These are phyloP conservation scores for Prunus mume DNA, from an alignment of 306 rosid species.

Conservation along the genomic window DNA sequence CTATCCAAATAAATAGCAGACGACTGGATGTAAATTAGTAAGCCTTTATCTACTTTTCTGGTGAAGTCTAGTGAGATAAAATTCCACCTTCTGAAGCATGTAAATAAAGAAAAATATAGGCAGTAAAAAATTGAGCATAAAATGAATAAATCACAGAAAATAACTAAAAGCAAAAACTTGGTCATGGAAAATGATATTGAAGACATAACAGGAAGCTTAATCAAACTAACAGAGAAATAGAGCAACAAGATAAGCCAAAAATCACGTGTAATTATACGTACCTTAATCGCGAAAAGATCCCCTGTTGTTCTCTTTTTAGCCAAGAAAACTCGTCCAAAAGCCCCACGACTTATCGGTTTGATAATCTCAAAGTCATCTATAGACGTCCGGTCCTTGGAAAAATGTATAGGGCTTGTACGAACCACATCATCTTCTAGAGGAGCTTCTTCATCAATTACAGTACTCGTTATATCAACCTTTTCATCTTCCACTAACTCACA, in stretches of 20 bases:
- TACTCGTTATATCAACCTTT: constrained; percentile 69
- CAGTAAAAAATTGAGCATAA: not conserved
- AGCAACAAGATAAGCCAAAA: not conserved
- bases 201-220: not conserved
- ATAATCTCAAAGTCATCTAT: constrained; percentile 96
- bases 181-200: not conserved
- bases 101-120: not conserved
- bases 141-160: not conserved
- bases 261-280: constrained; percentile 6
- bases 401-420: constrained; percentile 88
- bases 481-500: constrained; percentile 94
- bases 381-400: constrained; percentile 88
- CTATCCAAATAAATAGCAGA: constrained; percentile 1
- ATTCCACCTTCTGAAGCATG: not conserved
- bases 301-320: constrained; percentile 99
- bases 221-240: not conserved
- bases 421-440: constrained; percentile 88
- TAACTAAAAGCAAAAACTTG: not conserved
- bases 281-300: constrained; percentile 98
- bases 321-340: constrained; percentile 98
- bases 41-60: not conserved
- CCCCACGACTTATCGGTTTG: constrained; percentile 97
- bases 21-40: not conserved
- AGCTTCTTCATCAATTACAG: constrained; percentile 83
- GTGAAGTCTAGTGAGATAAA: not conserved